phyloP scores from a whole-genome alignment of 75 land plant species.

The Sequoia sempervirens region DNA sequence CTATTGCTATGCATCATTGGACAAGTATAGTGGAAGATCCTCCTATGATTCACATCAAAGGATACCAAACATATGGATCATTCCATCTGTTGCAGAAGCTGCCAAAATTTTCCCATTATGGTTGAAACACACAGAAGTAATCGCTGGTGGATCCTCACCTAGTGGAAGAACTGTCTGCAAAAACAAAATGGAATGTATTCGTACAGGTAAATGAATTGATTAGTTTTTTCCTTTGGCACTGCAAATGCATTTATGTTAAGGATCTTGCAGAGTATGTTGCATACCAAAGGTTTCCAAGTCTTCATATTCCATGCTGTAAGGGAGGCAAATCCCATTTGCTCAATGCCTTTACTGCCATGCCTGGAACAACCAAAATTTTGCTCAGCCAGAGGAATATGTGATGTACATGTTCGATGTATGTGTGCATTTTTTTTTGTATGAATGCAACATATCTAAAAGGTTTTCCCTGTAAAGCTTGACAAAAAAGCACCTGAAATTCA shows the following conservation, averaged over 20 bases:
- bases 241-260: neutral
- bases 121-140: conserved; percentile 89
- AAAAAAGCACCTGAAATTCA: neutral
- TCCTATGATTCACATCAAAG: conserved; percentile 18
- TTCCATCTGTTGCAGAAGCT: conserved; percentile 92
- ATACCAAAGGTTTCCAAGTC: conserved; percentile 91
- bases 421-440: neutral
- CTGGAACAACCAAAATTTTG: conserved; percentile 12
- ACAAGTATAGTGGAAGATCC: conserved; percentile 2
- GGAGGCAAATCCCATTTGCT: conserved; percentile 76
- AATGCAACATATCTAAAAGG: neutral
- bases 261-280: neutral
- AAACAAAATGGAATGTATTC: neutral
- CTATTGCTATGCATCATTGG: neutral
- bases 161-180: conserved; percentile 90
- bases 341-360: conserved; percentile 31
- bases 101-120: conserved; percentile 96
- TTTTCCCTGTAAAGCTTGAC: neutral
- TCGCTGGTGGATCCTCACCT: conserved; percentile 95
- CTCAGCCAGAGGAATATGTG: neutral
- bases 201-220: neutral
- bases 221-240: neutral
- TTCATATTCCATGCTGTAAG: conserved; percentile 97
- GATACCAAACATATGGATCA: conserved; percentile 99
- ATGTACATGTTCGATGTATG: neutral